These are phyloP conservation scores for Musa beccarii DNA, from an alignment of 176 grass and related monocot genomes.

Conservation along the genomic window DNA sequence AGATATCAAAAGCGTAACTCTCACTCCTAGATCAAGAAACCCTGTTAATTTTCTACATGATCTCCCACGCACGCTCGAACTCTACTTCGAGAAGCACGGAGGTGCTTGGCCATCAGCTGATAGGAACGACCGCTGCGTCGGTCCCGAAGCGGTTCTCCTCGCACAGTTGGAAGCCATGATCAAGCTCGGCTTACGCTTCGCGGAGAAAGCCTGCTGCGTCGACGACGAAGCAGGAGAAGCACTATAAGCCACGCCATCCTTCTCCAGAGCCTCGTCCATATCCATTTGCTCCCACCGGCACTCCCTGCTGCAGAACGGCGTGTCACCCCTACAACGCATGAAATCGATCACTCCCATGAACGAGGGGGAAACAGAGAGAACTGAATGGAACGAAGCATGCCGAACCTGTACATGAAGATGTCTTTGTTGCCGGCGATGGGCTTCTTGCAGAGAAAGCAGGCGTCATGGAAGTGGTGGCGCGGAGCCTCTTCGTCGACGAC, in stretches of 20 bases:
- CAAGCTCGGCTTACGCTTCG: slow-evolving; percentile 1
- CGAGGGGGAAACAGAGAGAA: neutral
- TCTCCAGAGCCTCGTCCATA: slow-evolving; percentile 20
- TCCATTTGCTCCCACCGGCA: slow-evolving; percentile 82
- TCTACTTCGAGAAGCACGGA: too few relatives aligned
- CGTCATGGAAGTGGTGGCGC: slow-evolving; percentile 18
- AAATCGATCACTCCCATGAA: neutral
- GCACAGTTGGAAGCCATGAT: neutral
- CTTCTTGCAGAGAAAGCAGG: slow-evolving; percentile 46
- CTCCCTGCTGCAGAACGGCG: slow-evolving; percentile 89
- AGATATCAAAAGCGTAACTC: too few relatives aligned
- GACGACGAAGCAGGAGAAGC: neutral
- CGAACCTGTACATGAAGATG: slow-evolving; percentile 60
- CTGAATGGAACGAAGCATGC: neutral
- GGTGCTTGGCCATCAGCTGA: neutral
- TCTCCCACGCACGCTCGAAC: too few relatives aligned
- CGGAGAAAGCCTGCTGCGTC: neutral
- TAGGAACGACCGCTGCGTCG: neutral
- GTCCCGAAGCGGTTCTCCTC: neutral
- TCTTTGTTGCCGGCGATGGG: slow-evolving; percentile 25
- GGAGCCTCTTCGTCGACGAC: slow-evolving; percentile 5
- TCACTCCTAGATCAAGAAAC: too few relatives aligned
- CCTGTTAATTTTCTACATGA: too few relatives aligned
- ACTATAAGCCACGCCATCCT: neutral
- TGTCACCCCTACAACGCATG: slow-evolving; percentile 40